Conservation (phyloP, 345 rosid species). For the Syzygium grande region DNA sequence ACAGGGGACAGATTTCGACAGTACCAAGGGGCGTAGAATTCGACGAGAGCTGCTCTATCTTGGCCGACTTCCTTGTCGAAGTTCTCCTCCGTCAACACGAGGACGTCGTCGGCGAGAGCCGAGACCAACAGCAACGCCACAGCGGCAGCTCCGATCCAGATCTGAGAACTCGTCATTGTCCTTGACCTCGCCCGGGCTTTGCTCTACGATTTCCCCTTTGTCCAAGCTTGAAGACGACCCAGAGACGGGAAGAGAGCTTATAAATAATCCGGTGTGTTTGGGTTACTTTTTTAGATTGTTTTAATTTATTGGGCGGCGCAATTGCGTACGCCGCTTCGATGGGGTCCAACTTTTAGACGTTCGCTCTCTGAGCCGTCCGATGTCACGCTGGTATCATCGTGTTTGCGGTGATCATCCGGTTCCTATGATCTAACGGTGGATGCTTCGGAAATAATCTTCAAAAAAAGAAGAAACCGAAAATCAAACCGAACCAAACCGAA, state of each 20-base stretch:
- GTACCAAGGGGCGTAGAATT: constrained; percentile 99
- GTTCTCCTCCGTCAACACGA: constrained; percentile 77
- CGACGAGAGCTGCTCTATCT: constrained; percentile 88
- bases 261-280: background rate
- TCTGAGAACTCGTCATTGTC: constrained; percentile 54
- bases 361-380: background rate
- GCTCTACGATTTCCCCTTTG: background rate
- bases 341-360: background rate
- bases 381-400: background rate
- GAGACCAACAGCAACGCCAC: constrained; percentile 43
- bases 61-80: constrained; percentile 94
- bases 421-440: background rate
- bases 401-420: too few species aligned
- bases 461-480: too few species aligned
- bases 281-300: background rate
- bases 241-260: background rate
- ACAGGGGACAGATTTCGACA: background rate
- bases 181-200: background rate
- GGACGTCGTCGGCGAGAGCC: constrained; percentile 76
- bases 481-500: too few species aligned
- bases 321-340: background rate
- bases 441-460: background rate
- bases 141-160: constrained; percentile 46
- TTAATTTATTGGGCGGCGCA: background rate
- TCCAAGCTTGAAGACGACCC: background rate